phyloP scores from a whole-genome alignment of 768 basidiomycete genomes.

The Mycena venus region DNA sequence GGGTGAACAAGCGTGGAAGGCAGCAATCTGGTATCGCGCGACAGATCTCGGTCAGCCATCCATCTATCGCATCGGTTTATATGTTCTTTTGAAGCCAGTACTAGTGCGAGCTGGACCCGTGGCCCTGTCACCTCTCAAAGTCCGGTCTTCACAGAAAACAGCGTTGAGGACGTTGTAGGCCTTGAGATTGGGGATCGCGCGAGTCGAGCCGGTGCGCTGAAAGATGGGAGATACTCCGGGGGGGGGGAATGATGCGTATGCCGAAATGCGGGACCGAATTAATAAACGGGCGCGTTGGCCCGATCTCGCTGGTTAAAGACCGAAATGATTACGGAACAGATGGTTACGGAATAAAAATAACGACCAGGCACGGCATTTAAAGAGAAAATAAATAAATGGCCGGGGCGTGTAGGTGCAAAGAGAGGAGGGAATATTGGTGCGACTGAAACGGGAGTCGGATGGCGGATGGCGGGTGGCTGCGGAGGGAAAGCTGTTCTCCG shows the following conservation, averaged over 20 bases:
- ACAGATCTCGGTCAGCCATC: constrained; percentile 20
- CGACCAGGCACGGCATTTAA: neutral
- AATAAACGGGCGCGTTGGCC: neutral
- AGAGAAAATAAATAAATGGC: neutral
- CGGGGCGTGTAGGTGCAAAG: neutral
- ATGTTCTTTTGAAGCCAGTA: constrained; percentile 18
- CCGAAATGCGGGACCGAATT: neutral
- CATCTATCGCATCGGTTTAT: constrained; percentile 5
- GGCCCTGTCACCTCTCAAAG: constrained; percentile 24
- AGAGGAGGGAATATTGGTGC: no score
- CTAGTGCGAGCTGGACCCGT: constrained; percentile 3
- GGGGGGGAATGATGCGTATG: neutral
- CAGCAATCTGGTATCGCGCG: constrained; percentile 11
- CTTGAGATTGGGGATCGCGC: neutral
- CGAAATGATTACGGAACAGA: neutral
- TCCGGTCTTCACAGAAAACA: constrained; percentile 2
- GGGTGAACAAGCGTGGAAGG: constrained; percentile 1
- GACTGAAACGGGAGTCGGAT: constrained; percentile 16
- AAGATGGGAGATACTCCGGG: neutral
- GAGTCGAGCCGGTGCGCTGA: no score
- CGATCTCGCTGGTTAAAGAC: neutral
- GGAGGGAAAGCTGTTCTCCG: neutral
- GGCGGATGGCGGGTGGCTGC: constrained; percentile 21
- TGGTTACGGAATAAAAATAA: neutral
- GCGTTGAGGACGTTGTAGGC: no score